phyloP scores from a whole-genome alignment of 2,329 filamentous ascomycete species.

The Lachnellula hyalina region DNA sequence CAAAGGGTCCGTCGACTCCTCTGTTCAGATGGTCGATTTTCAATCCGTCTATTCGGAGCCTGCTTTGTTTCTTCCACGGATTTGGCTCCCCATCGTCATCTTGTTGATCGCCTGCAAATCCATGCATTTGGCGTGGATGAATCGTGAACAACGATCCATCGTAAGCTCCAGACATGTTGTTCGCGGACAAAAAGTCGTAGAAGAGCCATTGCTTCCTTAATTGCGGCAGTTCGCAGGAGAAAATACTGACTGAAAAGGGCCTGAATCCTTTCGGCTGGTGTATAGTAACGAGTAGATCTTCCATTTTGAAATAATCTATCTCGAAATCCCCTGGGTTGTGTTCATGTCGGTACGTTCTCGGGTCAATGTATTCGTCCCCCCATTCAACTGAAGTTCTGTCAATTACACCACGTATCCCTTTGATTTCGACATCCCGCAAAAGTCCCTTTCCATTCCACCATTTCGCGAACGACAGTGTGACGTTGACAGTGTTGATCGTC shows the following conservation, averaged over 20 bases:
- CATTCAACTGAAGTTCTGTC: conserved; percentile 82
- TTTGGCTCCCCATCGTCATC: conserved; percentile 53
- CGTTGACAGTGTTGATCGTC: conserved; percentile 90
- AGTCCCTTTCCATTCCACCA: conserved; percentile 98
- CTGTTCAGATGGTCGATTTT: conserved; percentile 95
- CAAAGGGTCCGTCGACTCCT: conserved; percentile 87
- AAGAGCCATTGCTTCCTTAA: conserved; percentile 95
- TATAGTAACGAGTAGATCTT: conserved; percentile 85
- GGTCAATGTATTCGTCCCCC: conserved; percentile 65
- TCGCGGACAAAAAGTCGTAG: conserved; percentile 93
- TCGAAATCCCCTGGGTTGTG: conserved; percentile 93
- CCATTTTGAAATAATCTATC: conserved; percentile 93
- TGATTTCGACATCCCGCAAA: conserved; percentile 86
- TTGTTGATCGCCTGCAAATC: conserved; percentile 61
- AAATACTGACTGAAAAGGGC: conserved; percentile 94
- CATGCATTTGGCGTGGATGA: conserved; percentile 86
- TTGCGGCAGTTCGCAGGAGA: conserved; percentile 88
- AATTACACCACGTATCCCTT: conserved; percentile 85
- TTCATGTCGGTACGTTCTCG: conserved; percentile 79
- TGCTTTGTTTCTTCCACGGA: conserved; percentile 92
- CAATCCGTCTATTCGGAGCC: conserved; percentile 85
- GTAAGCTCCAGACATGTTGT: conserved; percentile 91
- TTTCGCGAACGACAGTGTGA: conserved; percentile 94
- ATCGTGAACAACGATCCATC: conserved; percentile 97
- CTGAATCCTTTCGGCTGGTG: conserved; percentile 87